These are phyloP conservation scores for Raphidocelis subcapitata DNA, from an alignment of 139 green algal genomes.

Conservation along the genomic window DNA sequence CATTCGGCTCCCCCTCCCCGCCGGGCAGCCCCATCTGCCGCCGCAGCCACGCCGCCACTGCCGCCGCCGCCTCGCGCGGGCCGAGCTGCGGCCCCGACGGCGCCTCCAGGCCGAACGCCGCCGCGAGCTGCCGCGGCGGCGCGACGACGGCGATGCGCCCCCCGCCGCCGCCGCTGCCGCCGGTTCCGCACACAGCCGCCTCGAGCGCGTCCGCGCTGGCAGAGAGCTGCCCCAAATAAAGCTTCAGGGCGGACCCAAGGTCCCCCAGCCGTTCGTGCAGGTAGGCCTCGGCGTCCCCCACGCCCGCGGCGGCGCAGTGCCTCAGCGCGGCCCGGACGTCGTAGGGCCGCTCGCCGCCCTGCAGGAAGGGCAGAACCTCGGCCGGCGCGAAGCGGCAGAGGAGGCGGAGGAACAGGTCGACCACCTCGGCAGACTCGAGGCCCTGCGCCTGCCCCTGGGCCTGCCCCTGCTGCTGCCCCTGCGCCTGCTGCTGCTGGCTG, in stretches of 20 bases:
- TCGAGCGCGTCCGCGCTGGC: too few relatives aligned
- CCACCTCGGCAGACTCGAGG: constrained; percentile 21
- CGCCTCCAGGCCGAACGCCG: too few relatives aligned
- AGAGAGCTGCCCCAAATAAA: constrained; percentile 15
- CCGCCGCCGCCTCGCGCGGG: too few relatives aligned
- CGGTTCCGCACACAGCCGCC: too few relatives aligned
- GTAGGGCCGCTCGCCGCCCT: constrained; percentile 27
- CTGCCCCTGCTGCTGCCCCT: neutral
- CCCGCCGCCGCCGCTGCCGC: too few relatives aligned
- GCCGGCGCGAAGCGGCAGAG: constrained; percentile 35
- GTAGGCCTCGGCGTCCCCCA: constrained; percentile 42
- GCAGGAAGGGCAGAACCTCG: constrained; percentile 36
- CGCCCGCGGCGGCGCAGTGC: constrained; percentile 17
- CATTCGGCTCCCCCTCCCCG: too few relatives aligned
- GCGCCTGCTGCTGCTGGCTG: constrained; percentile 15
- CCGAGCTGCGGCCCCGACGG: too few relatives aligned
- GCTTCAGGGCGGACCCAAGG: constrained; percentile 24
- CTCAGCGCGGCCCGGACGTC: constrained; percentile 25
- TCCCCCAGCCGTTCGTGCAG: constrained; percentile 47
- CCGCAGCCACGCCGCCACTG: too few relatives aligned
- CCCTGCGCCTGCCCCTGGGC: neutral
- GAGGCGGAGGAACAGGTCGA: constrained; percentile 36
- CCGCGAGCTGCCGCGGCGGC: too few relatives aligned
- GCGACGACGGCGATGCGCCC: too few relatives aligned
- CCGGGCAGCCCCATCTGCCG: too few relatives aligned